phyloP scores from a whole-genome alignment of 305 asterid species.

The Galium porrigens region DNA sequence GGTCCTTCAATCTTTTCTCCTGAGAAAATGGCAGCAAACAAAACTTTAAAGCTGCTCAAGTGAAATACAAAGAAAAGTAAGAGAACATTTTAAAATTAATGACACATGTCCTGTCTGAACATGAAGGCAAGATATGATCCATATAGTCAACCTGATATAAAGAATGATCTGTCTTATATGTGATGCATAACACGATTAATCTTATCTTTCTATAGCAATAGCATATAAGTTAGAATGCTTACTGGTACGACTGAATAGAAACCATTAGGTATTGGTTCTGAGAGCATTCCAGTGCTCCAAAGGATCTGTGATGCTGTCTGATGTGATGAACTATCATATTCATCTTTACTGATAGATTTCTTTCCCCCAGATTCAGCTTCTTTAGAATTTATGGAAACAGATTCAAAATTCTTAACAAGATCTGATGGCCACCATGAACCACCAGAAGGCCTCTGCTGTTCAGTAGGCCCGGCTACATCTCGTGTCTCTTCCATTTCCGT shows the following conservation, averaged over 20 bases:
- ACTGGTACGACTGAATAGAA: constrained; percentile 88
- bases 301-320: constrained; percentile 69
- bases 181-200: constrained; percentile 1
- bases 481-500: constrained; percentile 46
- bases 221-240: constrained; percentile 28
- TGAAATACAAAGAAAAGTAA: neutral
- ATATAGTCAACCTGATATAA: neutral
- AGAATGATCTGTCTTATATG: neutral
- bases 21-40: constrained; percentile 16
- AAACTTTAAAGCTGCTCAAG: constrained; percentile 6
- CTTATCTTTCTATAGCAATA: neutral
- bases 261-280: constrained; percentile 82
- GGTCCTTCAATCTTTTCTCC: constrained; percentile 86
- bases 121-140: neutral
- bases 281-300: constrained; percentile 84
- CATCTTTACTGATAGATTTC: constrained; percentile 33
- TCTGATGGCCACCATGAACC: constrained; percentile 65
- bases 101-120: neutral
- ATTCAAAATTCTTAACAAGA: constrained; percentile 53
- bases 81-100: neutral
- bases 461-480: constrained; percentile 44
- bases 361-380: constrained; percentile 33
- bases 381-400: constrained; percentile 51
- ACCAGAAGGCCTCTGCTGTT: constrained; percentile 47
- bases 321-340: constrained; percentile 29